phyloP scores from a whole-genome alignment of 495 filamentous ascomycete species.

The Hyaloscypha variabilis region DNA sequence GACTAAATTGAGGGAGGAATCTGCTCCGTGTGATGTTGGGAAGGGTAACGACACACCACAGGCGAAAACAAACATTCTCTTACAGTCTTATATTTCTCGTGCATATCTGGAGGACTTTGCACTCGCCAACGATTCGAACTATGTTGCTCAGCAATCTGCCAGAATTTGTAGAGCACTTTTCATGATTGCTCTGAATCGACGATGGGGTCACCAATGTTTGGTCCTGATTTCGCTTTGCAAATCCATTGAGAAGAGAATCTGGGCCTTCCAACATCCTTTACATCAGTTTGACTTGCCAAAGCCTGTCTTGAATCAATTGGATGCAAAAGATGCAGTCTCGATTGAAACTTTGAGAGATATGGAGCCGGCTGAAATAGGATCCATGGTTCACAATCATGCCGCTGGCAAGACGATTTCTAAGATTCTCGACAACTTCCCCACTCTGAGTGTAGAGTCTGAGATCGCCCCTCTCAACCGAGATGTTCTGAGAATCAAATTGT shows the following conservation, averaged over 20 bases:
- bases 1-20: constrained; percentile 61
- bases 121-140: constrained; percentile 85
- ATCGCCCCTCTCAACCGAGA: constrained; percentile 96
- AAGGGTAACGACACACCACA: constrained; percentile 78
- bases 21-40: constrained; percentile 70
- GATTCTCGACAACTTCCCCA: constrained; percentile 89
- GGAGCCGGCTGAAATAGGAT: constrained; percentile 87
- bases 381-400: constrained; percentile 84
- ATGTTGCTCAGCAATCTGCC: constrained; percentile 93
- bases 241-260: constrained; percentile 93
- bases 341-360: constrained; percentile 89
- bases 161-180: constrained; percentile 94
- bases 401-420: constrained; percentile 83
- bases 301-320: constrained; percentile 79
- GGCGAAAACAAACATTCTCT: constrained; percentile 91
- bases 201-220: constrained; percentile 93
- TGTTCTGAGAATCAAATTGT: constrained; percentile 85
- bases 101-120: constrained; percentile 90
- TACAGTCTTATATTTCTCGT: constrained; percentile 94
- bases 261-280: constrained; percentile 93
- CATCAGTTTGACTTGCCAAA: constrained; percentile 91
- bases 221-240: constrained; percentile 89
- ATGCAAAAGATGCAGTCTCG: constrained; percentile 70
- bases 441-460: constrained; percentile 84
- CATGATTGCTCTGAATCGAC: constrained; percentile 92